Evolutionary conservation across 2,329 filamentous ascomycete species (phyloP).

Genomic region (Neopestalotiopsis sp.): DNA sequence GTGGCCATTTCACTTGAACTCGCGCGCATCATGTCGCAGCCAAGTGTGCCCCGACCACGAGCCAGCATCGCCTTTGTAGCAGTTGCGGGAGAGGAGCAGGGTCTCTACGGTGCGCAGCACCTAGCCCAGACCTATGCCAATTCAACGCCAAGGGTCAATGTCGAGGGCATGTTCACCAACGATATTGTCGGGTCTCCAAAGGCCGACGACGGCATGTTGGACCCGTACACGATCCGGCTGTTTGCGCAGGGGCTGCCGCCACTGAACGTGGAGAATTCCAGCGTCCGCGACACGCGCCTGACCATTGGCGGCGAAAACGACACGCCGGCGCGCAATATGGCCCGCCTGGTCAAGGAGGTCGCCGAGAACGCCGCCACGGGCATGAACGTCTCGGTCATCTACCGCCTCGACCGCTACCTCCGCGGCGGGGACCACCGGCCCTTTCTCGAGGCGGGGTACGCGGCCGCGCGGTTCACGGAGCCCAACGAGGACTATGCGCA

Average conservation of each 20-base stretch:
- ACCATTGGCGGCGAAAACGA: slow-evolving; percentile 59
- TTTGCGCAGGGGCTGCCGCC: slow-evolving; percentile 56
- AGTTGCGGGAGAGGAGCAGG: slow-evolving; percentile 63
- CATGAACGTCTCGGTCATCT: slow-evolving; percentile 62
- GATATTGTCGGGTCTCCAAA: slow-evolving; percentile 60
- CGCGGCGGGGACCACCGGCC: slow-evolving; percentile 61
- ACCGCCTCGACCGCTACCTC: slow-evolving; percentile 60
- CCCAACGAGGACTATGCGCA: slow-evolving; percentile 61
- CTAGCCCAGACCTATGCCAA: slow-evolving; percentile 58
- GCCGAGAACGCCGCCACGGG: slow-evolving; percentile 54
- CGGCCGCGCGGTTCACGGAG: slow-evolving; percentile 61
- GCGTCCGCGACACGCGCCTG: slow-evolving; percentile 42
- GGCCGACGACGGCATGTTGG: slow-evolving; percentile 48
- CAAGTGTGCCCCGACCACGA: slow-evolving; percentile 42
- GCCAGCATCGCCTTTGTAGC: slow-evolving; percentile 62
- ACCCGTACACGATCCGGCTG: slow-evolving; percentile 57
- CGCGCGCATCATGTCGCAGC: slow-evolving; percentile 54
- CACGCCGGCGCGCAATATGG: slow-evolving; percentile 58
- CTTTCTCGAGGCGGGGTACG: slow-evolving; percentile 60
- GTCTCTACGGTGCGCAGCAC: slow-evolving; percentile 55
- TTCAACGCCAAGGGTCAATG: slow-evolving; percentile 48
- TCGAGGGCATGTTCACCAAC: slow-evolving; percentile 62
- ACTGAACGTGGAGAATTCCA: slow-evolving; percentile 42
- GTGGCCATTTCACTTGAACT: slow-evolving; percentile 61
- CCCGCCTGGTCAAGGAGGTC: slow-evolving; percentile 59